Conservation (phyloP, 2,329 filamentous ascomycete genomes). For the Blumeria hordei region DNA sequence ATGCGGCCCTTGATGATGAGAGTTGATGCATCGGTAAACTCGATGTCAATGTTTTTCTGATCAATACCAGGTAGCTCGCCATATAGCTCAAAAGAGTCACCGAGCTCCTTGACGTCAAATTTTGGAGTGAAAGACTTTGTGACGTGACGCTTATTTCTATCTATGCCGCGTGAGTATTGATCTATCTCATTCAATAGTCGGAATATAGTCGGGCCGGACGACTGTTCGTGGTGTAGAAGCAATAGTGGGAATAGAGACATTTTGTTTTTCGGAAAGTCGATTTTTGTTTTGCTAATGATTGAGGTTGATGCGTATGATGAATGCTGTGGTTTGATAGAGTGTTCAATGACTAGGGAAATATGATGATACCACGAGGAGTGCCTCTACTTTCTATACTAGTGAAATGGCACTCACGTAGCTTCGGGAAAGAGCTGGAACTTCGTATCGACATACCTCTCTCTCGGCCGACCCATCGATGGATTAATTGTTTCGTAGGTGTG, state of each 20-base stretch:
- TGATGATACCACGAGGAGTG: too few relatives aligned
- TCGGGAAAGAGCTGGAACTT: too few relatives aligned
- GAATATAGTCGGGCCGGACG: slow-evolving; percentile 35
- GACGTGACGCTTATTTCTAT: neutral
- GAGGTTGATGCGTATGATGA: too few relatives aligned
- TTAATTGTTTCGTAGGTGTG: too few relatives aligned
- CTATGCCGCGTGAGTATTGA: neutral
- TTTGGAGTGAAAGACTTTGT: slow-evolving; percentile 40
- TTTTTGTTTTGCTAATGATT: too few relatives aligned
- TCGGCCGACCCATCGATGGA: too few relatives aligned
- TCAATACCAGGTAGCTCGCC: slow-evolving; percentile 56
- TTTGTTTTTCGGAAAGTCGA: slow-evolving; percentile 11
- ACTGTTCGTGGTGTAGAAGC: slow-evolving; percentile 16
- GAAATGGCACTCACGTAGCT: too few relatives aligned
- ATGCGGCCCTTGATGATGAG: neutral
- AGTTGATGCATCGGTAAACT: slow-evolving; percentile 25
- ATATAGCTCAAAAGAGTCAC: slow-evolving; percentile 46
- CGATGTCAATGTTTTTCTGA: slow-evolving; percentile 50
- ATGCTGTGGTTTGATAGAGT: too few relatives aligned
- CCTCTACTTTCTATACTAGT: too few relatives aligned
- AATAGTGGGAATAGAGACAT: slow-evolving; percentile 36
- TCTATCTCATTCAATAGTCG: slow-evolving; percentile 23
- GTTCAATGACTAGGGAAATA: too few relatives aligned
- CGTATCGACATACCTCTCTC: too few relatives aligned
- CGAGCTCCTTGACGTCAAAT: slow-evolving; percentile 54